Base-by-base conservation (phyloP, 106 monocot genomes). In the Hemerocallis citrina region DNA sequence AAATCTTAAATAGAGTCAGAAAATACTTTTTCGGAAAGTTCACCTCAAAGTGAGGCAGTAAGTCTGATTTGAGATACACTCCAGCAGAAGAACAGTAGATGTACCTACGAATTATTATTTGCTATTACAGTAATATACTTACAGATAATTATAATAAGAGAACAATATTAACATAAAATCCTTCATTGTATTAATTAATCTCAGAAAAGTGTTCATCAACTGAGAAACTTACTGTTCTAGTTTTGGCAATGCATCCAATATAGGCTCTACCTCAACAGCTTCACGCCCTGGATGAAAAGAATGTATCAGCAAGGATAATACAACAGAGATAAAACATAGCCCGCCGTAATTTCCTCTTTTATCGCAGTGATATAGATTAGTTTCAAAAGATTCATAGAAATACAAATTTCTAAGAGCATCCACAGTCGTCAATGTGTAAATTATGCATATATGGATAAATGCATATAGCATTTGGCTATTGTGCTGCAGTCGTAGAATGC, bases 11-110 rank as follows among this genome's bases (percentile, higher is more conserved):
- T 17, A 47, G 17, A 16, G 19, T 19, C 11, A 37, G 21, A 40
- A 22, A 41, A 61, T 0, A 16, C 0, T 32, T n/a, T 9, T 16
- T 24, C 50, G 15, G 28, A 20, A 50, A 10, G 7, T 38, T 13
- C 57, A 89, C 91, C 96, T 91, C 96, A 70, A 67, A 87, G 62
- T 98, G 96, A 30, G 96, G 96, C 28, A 81, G 55, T 47, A 87
- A 41, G 60, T 98, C 96, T 39, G 91, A 81, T 67, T 98, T 98
- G 14, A 85, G 87, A 75, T 98, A 98, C 0, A 98, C 96, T 75
- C 96, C 96, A 19, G 91, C 96, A 6, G 96, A 98, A 16, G 96
- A 98, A 68, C 96, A 98, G 58, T 98, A 98, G 52, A 98, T 98
- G 32, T 67, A 98, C 74, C 89, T 89, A 78, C 15, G 19, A 35